Evolutionary conservation across 2,329 filamentous ascomycete species (phyloP).

Genomic region (Alternaria incomplexa): DNA sequence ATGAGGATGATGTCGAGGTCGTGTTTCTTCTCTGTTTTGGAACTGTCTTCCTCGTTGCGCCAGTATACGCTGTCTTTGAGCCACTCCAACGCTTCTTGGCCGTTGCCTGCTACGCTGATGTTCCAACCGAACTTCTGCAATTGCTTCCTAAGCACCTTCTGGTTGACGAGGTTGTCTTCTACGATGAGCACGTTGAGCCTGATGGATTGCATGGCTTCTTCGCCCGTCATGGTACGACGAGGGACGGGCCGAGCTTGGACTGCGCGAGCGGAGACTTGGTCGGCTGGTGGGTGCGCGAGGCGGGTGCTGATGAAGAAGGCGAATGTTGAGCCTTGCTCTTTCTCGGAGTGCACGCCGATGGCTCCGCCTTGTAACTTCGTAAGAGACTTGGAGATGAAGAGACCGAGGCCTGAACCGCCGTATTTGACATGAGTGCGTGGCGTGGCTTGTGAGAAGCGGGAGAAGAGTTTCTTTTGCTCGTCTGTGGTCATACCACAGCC

Average conservation of each 20-base stretch:
- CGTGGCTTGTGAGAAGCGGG: conserved; percentile 38
- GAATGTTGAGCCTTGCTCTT: conserved; percentile 46
- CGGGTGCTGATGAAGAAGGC: conserved; percentile 49
- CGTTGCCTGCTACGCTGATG: conserved; percentile 47
- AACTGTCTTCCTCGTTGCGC: conserved; percentile 5
- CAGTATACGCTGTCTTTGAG: conserved; percentile 39
- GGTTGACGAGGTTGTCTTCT: conserved; percentile 52
- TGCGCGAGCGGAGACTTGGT: neutral
- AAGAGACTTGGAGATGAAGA: conserved; percentile 51
- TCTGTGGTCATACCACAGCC: conserved; percentile 48
- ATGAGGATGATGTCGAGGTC: conserved; percentile 36
- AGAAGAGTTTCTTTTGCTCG: conserved; percentile 45
- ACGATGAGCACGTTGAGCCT: conserved; percentile 40
- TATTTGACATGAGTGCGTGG: conserved; percentile 46
- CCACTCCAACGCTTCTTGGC: conserved; percentile 47
- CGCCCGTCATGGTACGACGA: conserved; percentile 18
- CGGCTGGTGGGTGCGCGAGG: conserved; percentile 17
- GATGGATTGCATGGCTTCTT: conserved; percentile 27
- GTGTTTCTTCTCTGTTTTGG: neutral
- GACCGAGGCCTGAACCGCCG: conserved; percentile 51
- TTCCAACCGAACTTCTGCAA: conserved; percentile 45
- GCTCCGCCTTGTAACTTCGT: conserved; percentile 46
- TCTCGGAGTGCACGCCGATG: conserved; percentile 50
- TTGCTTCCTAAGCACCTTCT: conserved; percentile 50
- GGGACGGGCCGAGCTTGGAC: conserved; percentile 8